Evolutionary conservation across 768 basidiomycete species (phyloP).

Genomic region (Paxillus rubicundulus): DNA sequence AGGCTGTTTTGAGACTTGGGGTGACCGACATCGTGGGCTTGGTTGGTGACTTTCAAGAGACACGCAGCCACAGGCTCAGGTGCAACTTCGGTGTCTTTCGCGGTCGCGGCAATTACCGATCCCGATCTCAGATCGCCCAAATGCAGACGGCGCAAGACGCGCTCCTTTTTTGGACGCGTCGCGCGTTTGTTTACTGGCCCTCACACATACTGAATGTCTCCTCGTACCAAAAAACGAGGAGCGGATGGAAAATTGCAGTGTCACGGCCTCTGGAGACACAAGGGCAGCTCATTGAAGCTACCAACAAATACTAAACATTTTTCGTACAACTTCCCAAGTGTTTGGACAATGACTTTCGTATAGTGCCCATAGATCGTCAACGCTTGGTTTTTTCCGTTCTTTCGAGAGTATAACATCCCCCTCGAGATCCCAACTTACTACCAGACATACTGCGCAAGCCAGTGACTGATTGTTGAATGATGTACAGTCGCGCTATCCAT

Average conservation of each 20-base stretch:
- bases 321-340: conserved; percentile 15
- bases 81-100: conserved; percentile 5
- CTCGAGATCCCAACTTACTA: conserved; percentile 1
- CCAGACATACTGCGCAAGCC: conserved; percentile 1
- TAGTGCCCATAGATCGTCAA: not conserved
- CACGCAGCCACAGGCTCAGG: not conserved
- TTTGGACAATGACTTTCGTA: conserved; percentile 17
- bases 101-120: conserved; percentile 12
- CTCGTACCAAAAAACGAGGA: conserved; percentile 26
- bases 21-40: conserved; percentile 48
- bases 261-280: conserved; percentile 16
- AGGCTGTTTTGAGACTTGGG: conserved; percentile 56
- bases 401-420: conserved; percentile 13
- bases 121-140: conserved; percentile 34
- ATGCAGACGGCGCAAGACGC: conserved; percentile 39
- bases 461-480: conserved; percentile 4
- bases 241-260: conserved; percentile 28
- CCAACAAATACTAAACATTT: conserved; percentile 16
- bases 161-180: conserved; percentile 38
- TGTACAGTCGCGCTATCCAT: conserved; percentile 16
- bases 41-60: not conserved
- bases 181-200: conserved; percentile 19
- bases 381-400: conserved; percentile 17
- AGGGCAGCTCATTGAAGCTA: conserved; percentile 13
- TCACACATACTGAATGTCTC: conserved; percentile 31